Percentiles rank a stretch among this genome's conserved stretches.
Conservation (phyloP, 1,139 yeast genomes). For the Nematodospora anomalae region DNA sequence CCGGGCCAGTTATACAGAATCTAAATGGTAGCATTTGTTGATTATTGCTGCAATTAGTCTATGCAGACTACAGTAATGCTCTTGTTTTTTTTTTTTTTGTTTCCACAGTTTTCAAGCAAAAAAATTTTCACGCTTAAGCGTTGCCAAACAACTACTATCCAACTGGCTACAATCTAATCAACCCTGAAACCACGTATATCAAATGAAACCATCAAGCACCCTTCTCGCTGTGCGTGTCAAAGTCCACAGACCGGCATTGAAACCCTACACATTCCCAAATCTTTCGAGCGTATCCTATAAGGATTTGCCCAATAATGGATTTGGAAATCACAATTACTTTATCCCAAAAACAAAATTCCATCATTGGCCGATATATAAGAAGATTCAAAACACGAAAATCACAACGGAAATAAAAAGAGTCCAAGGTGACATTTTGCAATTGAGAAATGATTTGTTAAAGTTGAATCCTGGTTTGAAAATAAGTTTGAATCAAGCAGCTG, state of each 20-base stretch:
- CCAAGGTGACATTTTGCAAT: slow-evolving; percentile 57
- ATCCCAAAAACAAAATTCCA: slow-evolving; percentile 57
- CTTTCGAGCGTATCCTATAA: slow-evolving; percentile 7
- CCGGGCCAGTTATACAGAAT: too few species aligned
- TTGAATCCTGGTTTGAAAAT: slow-evolving; percentile 44
- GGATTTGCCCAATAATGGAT: slow-evolving; percentile 29
- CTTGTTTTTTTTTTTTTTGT: slow-evolving; percentile 1
- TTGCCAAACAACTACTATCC: too few species aligned
- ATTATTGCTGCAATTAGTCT: too few species aligned
- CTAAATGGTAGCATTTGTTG: too few species aligned
- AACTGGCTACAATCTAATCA: too few species aligned
- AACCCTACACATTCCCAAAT: slow-evolving; percentile 8
- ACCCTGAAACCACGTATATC: too few species aligned
- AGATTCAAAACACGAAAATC: slow-evolving; percentile 51
- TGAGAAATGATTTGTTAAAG: slow-evolving; percentile 58
- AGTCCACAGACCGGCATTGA: slow-evolving; percentile 6
- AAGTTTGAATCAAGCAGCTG: slow-evolving; percentile 39
- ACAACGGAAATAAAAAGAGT: slow-evolving; percentile 66
- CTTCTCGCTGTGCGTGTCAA: slow-evolving; percentile 5
- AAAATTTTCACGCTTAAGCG: not conserved
- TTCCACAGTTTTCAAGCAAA: not conserved
- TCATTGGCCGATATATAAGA: slow-evolving; percentile 69
- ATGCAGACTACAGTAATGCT: not conserved
- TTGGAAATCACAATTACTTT: slow-evolving; percentile 48
- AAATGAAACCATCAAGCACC: slow-evolving; percentile 22